These are phyloP conservation scores for Lophium mytilinum DNA, from an alignment of 495 filamentous ascomycete species.

Conservation along the genomic window DNA sequence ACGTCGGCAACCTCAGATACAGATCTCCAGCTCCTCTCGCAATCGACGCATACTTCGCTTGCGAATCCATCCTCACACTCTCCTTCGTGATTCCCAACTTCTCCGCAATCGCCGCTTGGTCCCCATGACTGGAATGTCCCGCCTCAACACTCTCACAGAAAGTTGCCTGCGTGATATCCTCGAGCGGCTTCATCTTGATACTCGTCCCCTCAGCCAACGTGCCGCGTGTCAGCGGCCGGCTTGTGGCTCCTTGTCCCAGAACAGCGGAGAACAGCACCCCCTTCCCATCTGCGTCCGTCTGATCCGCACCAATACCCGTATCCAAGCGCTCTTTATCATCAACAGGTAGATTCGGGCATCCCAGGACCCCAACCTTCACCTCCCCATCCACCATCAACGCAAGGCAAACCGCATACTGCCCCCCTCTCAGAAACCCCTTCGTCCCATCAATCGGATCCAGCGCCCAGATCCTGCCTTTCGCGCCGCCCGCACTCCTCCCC, in stretches of 20 bases:
- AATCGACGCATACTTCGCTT: slow-evolving; percentile 95
- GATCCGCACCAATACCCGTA: slow-evolving; percentile 57
- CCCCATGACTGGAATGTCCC: slow-evolving; percentile 78
- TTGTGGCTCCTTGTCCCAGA: slow-evolving; percentile 64
- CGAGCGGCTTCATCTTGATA: slow-evolving; percentile 69
- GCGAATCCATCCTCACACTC: slow-evolving; percentile 89
- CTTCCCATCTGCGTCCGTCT: slow-evolving; percentile 55
- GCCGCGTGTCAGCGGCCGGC: slow-evolving; percentile 57
- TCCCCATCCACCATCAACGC: slow-evolving; percentile 89
- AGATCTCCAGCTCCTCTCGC: slow-evolving; percentile 93
- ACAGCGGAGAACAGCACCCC: slow-evolving; percentile 83
- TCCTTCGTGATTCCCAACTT: slow-evolving; percentile 76
- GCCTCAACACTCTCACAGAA: slow-evolving; percentile 96
- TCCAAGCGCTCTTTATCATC: slow-evolving; percentile 62
- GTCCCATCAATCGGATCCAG: slow-evolving; percentile 97
- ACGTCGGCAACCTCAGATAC: slow-evolving; percentile 79
- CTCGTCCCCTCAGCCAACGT: slow-evolving; percentile 49
- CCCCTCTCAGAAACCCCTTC: slow-evolving; percentile 93
- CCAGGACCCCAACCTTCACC: slow-evolving; percentile 87
- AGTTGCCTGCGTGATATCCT: slow-evolving; percentile 66
- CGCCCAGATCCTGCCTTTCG: slow-evolving; percentile 83
- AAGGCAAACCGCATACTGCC: slow-evolving; percentile 93
- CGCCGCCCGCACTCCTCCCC: slow-evolving; percentile 72
- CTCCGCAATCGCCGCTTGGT: slow-evolving; percentile 75
- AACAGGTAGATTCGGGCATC: slow-evolving; percentile 88